Conservation (phyloP, 305 asterid genomes). For the Fraxinus angustifolia region DNA sequence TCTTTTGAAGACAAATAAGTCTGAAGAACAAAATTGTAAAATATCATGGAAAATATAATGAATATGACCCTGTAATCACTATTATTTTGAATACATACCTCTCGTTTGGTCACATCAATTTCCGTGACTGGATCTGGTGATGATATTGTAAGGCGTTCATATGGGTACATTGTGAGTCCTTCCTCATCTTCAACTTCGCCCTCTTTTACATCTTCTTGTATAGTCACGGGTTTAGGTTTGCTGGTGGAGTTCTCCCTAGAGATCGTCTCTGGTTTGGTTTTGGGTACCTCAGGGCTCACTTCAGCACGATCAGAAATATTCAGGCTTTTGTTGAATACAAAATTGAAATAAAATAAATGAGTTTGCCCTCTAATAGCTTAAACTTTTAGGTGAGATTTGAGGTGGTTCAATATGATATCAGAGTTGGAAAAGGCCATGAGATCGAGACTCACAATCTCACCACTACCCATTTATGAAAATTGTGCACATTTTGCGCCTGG, state of each 20-base stretch:
- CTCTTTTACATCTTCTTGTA: conserved; percentile 78
- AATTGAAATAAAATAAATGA: not conserved
- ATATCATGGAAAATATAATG: not conserved
- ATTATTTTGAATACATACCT: conserved; percentile 42
- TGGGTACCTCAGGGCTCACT: conserved; percentile 42
- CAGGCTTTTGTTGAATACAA: not conserved
- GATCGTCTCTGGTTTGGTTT: conserved; percentile 36
- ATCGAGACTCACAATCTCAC: not conserved
- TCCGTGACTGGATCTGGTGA: conserved; percentile 62
- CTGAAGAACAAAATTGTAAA: conserved; percentile 42
- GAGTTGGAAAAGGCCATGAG: not conserved
- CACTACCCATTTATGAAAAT: not conserved
- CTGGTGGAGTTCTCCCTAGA: conserved; percentile 43
- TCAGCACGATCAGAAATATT: conserved; percentile 10
- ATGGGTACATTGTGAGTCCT: conserved; percentile 65
- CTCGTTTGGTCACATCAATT: conserved; percentile 88
- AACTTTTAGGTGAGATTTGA: not conserved
- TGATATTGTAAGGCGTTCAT: conserved; percentile 63
- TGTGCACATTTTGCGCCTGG: not conserved
- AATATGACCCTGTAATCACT: not conserved
- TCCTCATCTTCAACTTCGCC: conserved; percentile 79
- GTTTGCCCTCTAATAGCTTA: not conserved
- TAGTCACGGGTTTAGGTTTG: conserved; percentile 69
- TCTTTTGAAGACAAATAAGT: conserved; percentile 69
- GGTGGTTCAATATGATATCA: not conserved